Evolutionary conservation across 352 stramenopile genomes (phyloP).

Genomic region (Elongisporangium undulatum): DNA sequence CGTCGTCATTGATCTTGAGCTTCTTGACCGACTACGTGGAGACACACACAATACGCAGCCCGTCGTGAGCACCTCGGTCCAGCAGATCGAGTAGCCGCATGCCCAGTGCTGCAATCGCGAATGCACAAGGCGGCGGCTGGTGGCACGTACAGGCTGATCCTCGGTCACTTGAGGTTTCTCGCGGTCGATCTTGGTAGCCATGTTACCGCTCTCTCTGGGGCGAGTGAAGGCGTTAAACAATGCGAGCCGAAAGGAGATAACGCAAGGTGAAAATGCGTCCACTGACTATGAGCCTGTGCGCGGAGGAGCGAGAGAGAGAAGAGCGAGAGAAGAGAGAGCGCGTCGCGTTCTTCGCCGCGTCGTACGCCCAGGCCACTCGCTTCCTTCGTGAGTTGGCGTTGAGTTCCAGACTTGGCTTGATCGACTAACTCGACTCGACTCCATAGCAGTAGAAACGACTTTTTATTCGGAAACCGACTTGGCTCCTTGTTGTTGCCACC

Average conservation of each 20-base stretch:
- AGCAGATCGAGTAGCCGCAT: neutral
- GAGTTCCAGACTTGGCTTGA: neutral
- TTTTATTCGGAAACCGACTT: neutral
- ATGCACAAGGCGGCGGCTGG: neutral
- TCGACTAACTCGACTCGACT: neutral
- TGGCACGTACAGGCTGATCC: slow-evolving; percentile 49
- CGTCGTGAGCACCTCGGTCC: neutral
- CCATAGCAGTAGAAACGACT: neutral
- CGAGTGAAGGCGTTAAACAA: neutral
- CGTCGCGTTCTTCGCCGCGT: neutral
- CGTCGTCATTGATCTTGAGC: slow-evolving; percentile 33
- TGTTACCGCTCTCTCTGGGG: slow-evolving; percentile 8
- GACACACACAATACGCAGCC: neutral
- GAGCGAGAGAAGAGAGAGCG: neutral
- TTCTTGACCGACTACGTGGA: slow-evolving; percentile 43
- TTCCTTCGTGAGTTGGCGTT: neutral
- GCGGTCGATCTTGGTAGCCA: slow-evolving; percentile 72
- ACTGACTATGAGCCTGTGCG: neutral
- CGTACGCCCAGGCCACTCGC: neutral
- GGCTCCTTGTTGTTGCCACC: too few relatives aligned
- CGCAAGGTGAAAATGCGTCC: neutral
- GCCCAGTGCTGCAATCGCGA: neutral
- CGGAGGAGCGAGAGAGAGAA: neutral
- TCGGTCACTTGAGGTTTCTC: slow-evolving; percentile 67
- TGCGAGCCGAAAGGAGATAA: neutral